Base-by-base conservation (phyloP, 805 yeast species). In the Myxozyma nipponensis region DNA sequence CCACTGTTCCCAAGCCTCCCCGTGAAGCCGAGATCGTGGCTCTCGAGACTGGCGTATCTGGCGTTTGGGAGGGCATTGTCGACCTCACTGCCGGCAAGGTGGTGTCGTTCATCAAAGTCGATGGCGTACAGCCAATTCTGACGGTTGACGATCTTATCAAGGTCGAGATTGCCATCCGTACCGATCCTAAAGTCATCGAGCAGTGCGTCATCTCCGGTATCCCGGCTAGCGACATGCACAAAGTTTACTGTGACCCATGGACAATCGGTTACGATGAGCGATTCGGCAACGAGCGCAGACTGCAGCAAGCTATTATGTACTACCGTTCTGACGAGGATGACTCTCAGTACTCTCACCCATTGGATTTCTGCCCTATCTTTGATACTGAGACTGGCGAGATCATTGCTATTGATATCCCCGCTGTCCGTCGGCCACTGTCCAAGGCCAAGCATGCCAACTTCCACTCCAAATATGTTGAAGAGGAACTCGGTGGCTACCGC, bases 341-440 rank as follows among this genome's bases (percentile, higher is more conserved):
- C 67, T 82, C 88, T 39, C 83, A 80, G 66, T 80, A 80, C 68
- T 69, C 73, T 6, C 73, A 70, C 66, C 90, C 93, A 25, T 76
- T 84, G 62, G 91, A 85, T 67, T 84, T 85, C 73, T 79, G 89
- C 61, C 93, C 93, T 53, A 83, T 84, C 64, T 82, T 84, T 54
- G 93, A 84, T 68, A 81, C 84, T 70, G 83, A 82, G 67, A 77
- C 76, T 50, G 72, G 72, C 47, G 80, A 84, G 66, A 86, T 84
- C 52, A 77, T 85, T 58, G 83, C 68, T 66, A 83, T 85, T 60
- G 93, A 85, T 69, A 79, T 84, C 62, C 91, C 91, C 49, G 73
- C 78, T 61, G 75, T 83, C 61, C 81, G 93, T 73, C 77, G 88
- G 69, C 82, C 83, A 63, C 75, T 84, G 15, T 78, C 85, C 44